Conservation (phyloP, 345 rosid species). For the Acer saccharum region DNA sequence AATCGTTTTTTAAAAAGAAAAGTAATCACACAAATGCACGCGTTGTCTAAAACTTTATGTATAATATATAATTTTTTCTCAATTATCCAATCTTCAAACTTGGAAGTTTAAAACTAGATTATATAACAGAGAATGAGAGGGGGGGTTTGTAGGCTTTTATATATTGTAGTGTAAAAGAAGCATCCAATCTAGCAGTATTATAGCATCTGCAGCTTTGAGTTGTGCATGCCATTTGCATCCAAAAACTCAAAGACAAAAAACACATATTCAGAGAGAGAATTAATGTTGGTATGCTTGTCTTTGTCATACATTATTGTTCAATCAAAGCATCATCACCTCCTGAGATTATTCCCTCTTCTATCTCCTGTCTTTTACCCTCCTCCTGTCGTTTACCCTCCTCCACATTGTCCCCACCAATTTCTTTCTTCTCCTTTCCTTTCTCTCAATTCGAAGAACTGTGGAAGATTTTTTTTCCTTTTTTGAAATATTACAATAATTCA, state of each 20-base stretch:
- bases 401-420: constrained; percentile 13
- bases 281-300: constrained; percentile 46
- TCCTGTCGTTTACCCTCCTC: constrained; percentile 36
- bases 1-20: background rate
- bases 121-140: background rate
- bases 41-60: constrained; percentile 20
- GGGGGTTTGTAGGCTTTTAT: background rate
- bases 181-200: constrained; percentile 38
- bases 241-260: constrained; percentile 58
- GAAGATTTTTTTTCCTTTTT: too few species aligned
- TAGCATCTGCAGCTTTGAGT: constrained; percentile 66
- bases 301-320: constrained; percentile 50
- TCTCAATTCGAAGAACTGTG: constrained; percentile 17
- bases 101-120: constrained; percentile 16
- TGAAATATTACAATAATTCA: too few species aligned
- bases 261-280: constrained; percentile 30
- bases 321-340: constrained; percentile 40
- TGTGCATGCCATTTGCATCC: constrained; percentile 77
- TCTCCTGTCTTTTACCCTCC: constrained; percentile 39
- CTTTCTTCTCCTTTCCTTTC: background rate
- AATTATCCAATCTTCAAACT: constrained; percentile 12
- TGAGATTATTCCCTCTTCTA: constrained; percentile 44
- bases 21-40: constrained; percentile 21
- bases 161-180: constrained; percentile 38
- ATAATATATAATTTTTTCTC: background rate